These are phyloP conservation scores for Punctularia strigosozonata DNA, from an alignment of 768 basidiomycete species.

Conservation along the genomic window DNA sequence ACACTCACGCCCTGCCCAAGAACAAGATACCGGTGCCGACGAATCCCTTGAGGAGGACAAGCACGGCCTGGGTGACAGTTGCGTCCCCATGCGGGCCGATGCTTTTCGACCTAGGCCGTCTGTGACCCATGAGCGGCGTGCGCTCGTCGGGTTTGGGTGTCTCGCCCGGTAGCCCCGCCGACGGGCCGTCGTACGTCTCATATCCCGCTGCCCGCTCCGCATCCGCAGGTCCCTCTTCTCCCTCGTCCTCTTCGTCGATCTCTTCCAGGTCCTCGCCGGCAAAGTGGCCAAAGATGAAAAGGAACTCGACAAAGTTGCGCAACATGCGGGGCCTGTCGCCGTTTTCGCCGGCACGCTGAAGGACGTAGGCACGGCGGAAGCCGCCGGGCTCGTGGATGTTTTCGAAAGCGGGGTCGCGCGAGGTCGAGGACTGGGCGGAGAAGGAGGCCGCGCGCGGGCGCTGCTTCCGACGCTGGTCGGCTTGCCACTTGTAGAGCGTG, in stretches of 20 bases:
- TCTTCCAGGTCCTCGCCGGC: conserved; percentile 78
- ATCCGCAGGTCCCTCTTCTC: conserved; percentile 11
- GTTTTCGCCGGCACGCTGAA: conserved; percentile 58
- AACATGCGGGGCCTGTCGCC: conserved; percentile 42
- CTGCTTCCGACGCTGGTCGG: conserved; percentile 48
- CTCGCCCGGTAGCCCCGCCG: conserved; percentile 1
- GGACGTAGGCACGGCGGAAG: conserved; percentile 82
- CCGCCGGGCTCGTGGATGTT: conserved; percentile 95
- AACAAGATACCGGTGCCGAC: conserved; percentile 94
- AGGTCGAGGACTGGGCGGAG: conserved; percentile 38
- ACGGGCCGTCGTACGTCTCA: conserved; percentile 6
- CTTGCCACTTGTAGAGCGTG: conserved; percentile 92
- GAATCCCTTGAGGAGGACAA: conserved; percentile 93
- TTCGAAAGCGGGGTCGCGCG: conserved; percentile 67
- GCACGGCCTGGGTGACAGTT: conserved; percentile 78
- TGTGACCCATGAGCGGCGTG: conserved; percentile 40
- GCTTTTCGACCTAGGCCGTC: conserved; percentile 32
- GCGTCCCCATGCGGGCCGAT: conserved; percentile 72
- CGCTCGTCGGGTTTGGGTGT: conserved; percentile 29
- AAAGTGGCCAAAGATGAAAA: conserved; percentile 92
- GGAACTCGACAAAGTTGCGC: conserved; percentile 89
- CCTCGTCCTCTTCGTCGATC: conserved; percentile 48
- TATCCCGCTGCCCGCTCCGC: conserved; percentile 1
- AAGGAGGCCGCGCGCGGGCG: conserved; percentile 66
- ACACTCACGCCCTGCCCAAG: conserved; percentile 80